Base-by-base conservation (phyloP, 2,329 filamentous ascomycete genomes). In the Seiridium cupressi region DNA sequence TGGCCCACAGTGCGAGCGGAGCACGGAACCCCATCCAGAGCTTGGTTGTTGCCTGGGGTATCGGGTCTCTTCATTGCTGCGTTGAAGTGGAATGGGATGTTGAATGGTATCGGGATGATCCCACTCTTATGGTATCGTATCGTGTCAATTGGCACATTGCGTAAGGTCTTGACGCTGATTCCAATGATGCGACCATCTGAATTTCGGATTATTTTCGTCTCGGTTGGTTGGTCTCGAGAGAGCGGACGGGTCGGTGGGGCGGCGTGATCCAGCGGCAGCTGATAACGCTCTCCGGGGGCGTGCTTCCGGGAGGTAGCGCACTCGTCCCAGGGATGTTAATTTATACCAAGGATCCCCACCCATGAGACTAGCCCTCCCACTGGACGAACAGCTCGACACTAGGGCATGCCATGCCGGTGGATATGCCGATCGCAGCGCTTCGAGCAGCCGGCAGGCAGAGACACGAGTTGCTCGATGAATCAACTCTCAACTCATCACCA, bases 361-460 rank as follows among this genome's bases (percentile, higher is more conserved):
- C 18, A 5, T 9, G 49, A 32, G n/a, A 18, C 46, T 31, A 18
- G 42, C 46, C 18, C 46, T 48, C 46, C 46, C n/a, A 48, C 46
- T 48, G 46, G 46, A 48, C n/a, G 46, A 48, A 18, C n/a, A 18
- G 7, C 46, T 3, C 46, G 13, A 48, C 46, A 18, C 46, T 48
- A 48, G 46, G 18, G 8, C 46, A 48, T 48, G 32, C n/a, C 5
- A 31, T 51, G 49, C 31, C 34, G 49, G 49, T 51, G 32, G 49
- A n/a, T 36, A 31, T 35, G 49, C 32, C 49, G 49, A 51, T 51
- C 49, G 49, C 32, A 51, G 49, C 49, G 49, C 49, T 51, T 51
- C 49, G 49, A 51, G 49, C 49, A 10, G 10, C 34, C 49, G 49
- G 49, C n/a, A 51, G n/a, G 31, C n/a, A 9, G 32, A 51, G 49